Conservation (phyloP, 2,329 filamentous ascomycete species). For the Polychaeton citri region DNA sequence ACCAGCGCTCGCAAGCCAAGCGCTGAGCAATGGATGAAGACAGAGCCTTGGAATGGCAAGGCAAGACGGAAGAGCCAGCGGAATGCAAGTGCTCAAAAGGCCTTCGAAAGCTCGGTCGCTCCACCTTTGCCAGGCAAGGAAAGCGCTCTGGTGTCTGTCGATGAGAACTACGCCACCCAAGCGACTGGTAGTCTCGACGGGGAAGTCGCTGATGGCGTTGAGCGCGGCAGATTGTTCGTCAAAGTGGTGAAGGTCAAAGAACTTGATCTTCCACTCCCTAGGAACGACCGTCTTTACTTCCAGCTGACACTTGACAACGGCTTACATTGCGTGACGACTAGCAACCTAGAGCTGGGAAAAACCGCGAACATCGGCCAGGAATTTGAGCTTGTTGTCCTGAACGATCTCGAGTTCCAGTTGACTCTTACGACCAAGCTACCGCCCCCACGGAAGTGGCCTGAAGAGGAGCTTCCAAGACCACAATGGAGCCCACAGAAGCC, state of each 20-base stretch:
- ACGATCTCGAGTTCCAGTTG: slow-evolving; percentile 97
- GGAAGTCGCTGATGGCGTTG: slow-evolving; percentile 54
- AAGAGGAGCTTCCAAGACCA: slow-evolving; percentile 37
- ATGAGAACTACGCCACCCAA: slow-evolving; percentile 50
- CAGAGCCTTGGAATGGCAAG: slow-evolving; percentile 91
- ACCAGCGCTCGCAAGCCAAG: slow-evolving; percentile 67
- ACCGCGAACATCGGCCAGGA: slow-evolving; percentile 94
- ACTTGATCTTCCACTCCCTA: slow-evolving; percentile 77
- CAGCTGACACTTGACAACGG: slow-evolving; percentile 96
- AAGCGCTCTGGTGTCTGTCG: slow-evolving; percentile 52
- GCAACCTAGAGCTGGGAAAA: slow-evolving; percentile 83
- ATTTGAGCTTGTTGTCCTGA: slow-evolving; percentile 92
- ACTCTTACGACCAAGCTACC: slow-evolving; percentile 92
- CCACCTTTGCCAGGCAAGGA: slow-evolving; percentile 81
- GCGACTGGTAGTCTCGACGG: slow-evolving; percentile 35
- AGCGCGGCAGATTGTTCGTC: slow-evolving; percentile 84
- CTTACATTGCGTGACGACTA: slow-evolving; percentile 91
- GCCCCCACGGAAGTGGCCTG: slow-evolving; percentile 44
- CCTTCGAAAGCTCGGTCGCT: slow-evolving; percentile 40
- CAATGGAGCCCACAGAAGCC: slow-evolving; percentile 15
- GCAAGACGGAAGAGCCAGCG: slow-evolving; percentile 53
- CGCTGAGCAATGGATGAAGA: slow-evolving; percentile 78
- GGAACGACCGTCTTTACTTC: slow-evolving; percentile 85
- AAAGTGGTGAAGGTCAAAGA: slow-evolving; percentile 99
- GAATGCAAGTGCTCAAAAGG: slow-evolving; percentile 34